phyloP scores from a whole-genome alignment of 768 basidiomycete genomes.

The Boletales sp. region DNA sequence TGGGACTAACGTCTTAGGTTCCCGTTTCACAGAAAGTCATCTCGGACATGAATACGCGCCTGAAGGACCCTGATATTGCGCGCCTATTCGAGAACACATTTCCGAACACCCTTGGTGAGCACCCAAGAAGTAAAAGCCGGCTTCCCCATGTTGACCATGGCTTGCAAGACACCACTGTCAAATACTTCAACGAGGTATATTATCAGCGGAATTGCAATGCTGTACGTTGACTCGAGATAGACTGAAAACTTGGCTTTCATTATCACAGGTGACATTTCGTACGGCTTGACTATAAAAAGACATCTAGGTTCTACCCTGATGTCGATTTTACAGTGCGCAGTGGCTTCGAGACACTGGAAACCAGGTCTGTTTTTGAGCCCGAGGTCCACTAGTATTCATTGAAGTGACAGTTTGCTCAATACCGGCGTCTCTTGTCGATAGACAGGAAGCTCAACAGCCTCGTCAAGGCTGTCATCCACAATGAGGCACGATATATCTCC shows the following conservation, averaged over 20 bases:
- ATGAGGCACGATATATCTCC: constrained; percentile 69
- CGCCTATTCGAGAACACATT: constrained; percentile 80
- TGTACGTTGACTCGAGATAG: constrained; percentile 30
- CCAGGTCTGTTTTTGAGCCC: constrained; percentile 43
- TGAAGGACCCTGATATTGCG: constrained; percentile 77
- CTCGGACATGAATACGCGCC: constrained; percentile 61
- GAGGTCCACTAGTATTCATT: not conserved
- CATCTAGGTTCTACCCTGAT: constrained; percentile 4
- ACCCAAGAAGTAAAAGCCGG: not conserved
- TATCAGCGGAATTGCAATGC: not conserved
- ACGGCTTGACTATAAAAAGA: constrained; percentile 23
- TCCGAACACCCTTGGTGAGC: constrained; percentile 73
- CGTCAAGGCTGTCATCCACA: constrained; percentile 81
- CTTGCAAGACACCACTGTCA: constrained; percentile 68
- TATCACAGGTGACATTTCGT: constrained; percentile 82
- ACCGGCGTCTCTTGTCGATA: constrained; percentile 51
- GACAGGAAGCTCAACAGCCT: constrained; percentile 60
- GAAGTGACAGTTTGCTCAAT: constrained; percentile 59
- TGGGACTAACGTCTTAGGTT: not conserved
- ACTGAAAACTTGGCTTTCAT: constrained; percentile 73
- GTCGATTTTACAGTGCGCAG: constrained; percentile 52
- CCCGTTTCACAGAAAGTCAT: constrained; percentile 55
- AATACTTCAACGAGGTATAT: constrained; percentile 63
- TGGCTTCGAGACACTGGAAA: constrained; percentile 84
- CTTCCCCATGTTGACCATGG: not conserved